Evolutionary conservation across 176 grass and related monocot species (phyloP), one percentile per base, ranked within the genome.

Genomic region (Triticum monococcum): DNA sequence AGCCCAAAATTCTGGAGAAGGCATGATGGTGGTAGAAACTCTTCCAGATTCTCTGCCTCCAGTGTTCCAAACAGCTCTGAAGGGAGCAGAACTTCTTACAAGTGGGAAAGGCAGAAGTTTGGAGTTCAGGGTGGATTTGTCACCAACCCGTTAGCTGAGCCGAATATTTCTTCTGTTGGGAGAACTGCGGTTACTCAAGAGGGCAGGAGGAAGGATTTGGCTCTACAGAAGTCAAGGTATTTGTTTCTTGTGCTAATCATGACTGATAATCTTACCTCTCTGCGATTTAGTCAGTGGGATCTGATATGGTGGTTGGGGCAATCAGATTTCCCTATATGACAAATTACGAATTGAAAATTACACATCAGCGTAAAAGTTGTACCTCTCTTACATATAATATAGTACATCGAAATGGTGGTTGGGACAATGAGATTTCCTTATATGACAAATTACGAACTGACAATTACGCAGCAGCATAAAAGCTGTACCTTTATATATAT

Each of bases 1-100:
- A 97, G 69, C 61, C 79, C 94, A 24, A 99, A 93, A 84, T 96
- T 96, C 83, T 94, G 97, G 94, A 97, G 92, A 86, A 93, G 94
- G 85, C 86, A 60, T 28, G 68, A 87, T 38, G 73, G 79, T 33
- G 79, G 85, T 57, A 88, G 89, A 68, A 64, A 88, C 35, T 85
- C 94, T 74, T 82, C 90, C 38, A 91, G 90, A 28, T 96, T 93
- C 45, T 92, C 92, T 43, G 79, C 77, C 46, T 90, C 92, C 6
- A 89, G 96, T 57, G 40, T 79, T 85, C 78, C 78, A 60, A 91
- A 86, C 43, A 72, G 86, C 82, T 84, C 72, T 8, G 93, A 94
- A 36, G 90, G 81, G 48, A 88, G 90, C 72, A 89, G 77, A 60
- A 70, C 72, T 81, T 89, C 89, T 38, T 87, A 90, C 83, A 94